phyloP scores from a whole-genome alignment of 352 stramenopile genomes.

The Globisporangium cylindrosporum region DNA sequence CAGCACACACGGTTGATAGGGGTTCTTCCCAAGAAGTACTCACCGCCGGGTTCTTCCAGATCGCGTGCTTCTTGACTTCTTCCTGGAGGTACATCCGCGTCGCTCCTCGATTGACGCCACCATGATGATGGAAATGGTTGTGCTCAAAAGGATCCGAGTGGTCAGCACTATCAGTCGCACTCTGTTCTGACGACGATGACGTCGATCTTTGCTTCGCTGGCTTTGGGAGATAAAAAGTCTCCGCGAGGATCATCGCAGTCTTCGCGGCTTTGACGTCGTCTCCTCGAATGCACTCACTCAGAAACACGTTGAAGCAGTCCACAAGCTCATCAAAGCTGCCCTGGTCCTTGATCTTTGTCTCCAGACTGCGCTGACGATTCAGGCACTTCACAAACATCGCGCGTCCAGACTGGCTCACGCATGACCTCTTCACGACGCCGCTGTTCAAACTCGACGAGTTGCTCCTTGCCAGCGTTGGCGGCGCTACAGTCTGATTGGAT shows the following conservation, averaged over 20 bases:
- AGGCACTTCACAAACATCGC: constrained; percentile 79
- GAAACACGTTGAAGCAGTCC: constrained; percentile 65
- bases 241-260: constrained; percentile 84
- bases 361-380: constrained; percentile 77
- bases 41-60: constrained; percentile 80
- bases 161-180: not conserved
- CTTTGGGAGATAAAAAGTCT: constrained; percentile 69
- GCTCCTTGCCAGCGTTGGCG: not conserved
- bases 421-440: constrained; percentile 25
- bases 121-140: constrained; percentile 10
- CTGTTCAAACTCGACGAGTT: not conserved
- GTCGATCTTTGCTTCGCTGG: not conserved
- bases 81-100: constrained; percentile 76
- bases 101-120: constrained; percentile 30
- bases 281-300: constrained; percentile 70
- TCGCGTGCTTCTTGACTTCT: constrained; percentile 79
- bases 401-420: constrained; percentile 35
- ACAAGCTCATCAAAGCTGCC: constrained; percentile 61
- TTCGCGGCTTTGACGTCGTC: constrained; percentile 84
- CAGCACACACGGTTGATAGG: not conserved
- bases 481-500: not conserved
- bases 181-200: constrained; percentile 13
- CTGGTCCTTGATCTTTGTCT: constrained; percentile 66
- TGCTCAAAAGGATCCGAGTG: not conserved
- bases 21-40: constrained; percentile 3